Evolutionary conservation across 73 alveolate genomes (phyloP), one percentile per base, ranked within the genome.

Genomic region (Symbiodinium pilosum): DNA sequence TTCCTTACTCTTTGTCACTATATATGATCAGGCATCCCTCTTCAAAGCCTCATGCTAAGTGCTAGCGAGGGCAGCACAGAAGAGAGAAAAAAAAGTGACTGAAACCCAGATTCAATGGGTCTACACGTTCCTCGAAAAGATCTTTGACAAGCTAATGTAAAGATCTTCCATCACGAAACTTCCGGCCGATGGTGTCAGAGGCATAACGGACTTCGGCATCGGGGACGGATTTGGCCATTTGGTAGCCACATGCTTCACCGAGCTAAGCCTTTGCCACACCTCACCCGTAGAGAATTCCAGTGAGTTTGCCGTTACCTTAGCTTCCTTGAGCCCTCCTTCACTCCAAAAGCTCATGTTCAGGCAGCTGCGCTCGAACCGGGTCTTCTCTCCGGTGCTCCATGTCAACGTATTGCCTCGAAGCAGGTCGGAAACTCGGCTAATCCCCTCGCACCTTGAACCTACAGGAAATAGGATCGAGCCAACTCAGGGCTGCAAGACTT

Each of bases 171-270:
- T 84, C 92, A 21, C 18, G 39, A 24, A 84, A 84, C 42, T 28
- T 30, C 21, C 54, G 44, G 73, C 73, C 43, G n/a, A 84, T 84
- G 6, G 73, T 84, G 43, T 84, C 92, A 1, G 92, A 84, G 24
- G 92, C 92, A 8, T 43, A 84, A 2, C 73, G 92, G 2, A 39
- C 42, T 6, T 43, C 36, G 92, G 92, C 54, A 18, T 41, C 28
- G 92, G 92, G 16, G 92, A 43, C 24, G 92, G 92, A 26, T 84
- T 41, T 43, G 92, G 92, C 92, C 92, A 84, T 32, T 84, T 84
- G 24, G 75, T 84, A 6, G 92, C 92, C 34, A 84, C 43, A 43
- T 84, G 92, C 39, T 84, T 43, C 26, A 20, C 51, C 12, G 12
- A 3, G 24, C 26, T 84, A 9, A 26, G 24, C 32, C 69, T 30